Base-by-base conservation (phyloP, 2,329 filamentous ascomycete genomes). In the Diaporthe vaccinii region DNA sequence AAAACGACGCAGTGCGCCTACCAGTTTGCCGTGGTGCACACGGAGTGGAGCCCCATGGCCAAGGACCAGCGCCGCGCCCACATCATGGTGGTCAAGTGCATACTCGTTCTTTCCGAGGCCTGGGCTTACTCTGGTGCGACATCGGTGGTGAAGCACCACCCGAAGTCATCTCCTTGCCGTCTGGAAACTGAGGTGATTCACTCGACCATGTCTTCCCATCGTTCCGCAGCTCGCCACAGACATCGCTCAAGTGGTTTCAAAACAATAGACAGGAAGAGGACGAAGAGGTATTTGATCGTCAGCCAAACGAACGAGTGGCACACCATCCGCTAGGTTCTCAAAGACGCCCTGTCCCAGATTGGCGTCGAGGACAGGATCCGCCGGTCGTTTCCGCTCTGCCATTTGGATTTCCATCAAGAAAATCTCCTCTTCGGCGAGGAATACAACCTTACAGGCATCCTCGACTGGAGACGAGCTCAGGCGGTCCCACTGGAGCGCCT, bases 401-500 rank as follows among this genome's bases (percentile, higher is more conserved):
- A 82, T 67, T 74, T 82, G 4, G 81, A 81, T 39, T 25, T 84
- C 4, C 84, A 84, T 78, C 82, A 78, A 75, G 83, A 83, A 53
- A 86, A 86, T 58, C 78, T 86, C 76, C 82, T 85, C 8, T 85
- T 86, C 41, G 84, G 86, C 75, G 76, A 82, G 25, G 83, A 86
- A 61, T 85, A 84, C 77, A 85, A 84, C 76, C 72, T 85, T 49
- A 82, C 78, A 2, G 83, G 80, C 28, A 76, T 85, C 44, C 79
- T 85, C 59, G 83, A 84, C 76, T 85, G 83, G 83, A 82, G 80
- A 67, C 76, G 76, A 70, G 82, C 83, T 9, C 82, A 83, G 76
- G 78, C 80, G 17, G 82, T 79, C 9, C 82, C 83, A 4, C 20
- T 39, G 1, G 34, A 59, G 57, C 5, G 34, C 22, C 34, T 4